phyloP scores from a whole-genome alignment of 192 early-diverging fungal species.

The Linnemannia schmuckeri region DNA sequence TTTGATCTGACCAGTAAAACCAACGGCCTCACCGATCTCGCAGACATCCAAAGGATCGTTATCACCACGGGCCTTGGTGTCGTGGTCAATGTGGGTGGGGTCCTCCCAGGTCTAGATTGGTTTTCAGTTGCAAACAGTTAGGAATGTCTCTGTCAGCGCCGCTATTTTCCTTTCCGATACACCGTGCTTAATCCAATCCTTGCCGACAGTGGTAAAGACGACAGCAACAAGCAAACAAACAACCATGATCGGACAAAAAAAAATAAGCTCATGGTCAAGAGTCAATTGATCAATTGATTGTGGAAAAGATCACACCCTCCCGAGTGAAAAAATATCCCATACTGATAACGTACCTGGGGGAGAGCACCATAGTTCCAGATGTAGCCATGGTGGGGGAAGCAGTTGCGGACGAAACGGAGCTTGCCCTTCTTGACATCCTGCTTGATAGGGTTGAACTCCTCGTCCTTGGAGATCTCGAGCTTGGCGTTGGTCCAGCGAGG shows the following conservation, averaged over 20 bases:
- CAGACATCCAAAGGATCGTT: constrained; percentile 98
- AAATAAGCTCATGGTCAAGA: neutral
- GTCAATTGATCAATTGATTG: neutral
- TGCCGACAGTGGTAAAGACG: neutral
- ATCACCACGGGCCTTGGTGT: constrained; percentile 96
- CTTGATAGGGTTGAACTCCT: constrained; percentile 97
- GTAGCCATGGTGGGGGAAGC: constrained; percentile 99
- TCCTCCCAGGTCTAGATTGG: constrained; percentile 94
- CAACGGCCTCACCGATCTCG: constrained; percentile 97
- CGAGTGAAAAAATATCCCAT: neutral
- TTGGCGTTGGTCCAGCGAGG: constrained; percentile 99
- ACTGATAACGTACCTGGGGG: constrained; percentile 75
- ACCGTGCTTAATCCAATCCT: neutral
- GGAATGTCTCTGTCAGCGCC: neutral
- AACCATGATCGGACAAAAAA: neutral
- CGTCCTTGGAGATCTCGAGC: constrained; percentile 98
- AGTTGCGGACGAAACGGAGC: constrained; percentile 97
- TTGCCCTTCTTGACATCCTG: constrained; percentile 99
- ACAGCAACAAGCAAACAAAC: neutral
- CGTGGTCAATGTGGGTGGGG: constrained; percentile 86
- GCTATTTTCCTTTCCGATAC: neutral
- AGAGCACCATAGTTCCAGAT: constrained; percentile 99
- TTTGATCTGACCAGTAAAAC: constrained; percentile 94
- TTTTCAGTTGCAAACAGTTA: neutral
- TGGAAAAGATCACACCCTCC: neutral